Evolutionary conservation across 768 basidiomycete species (phyloP), one percentile per base, ranked within the genome.

Genomic region (Termitomyces sp.): DNA sequence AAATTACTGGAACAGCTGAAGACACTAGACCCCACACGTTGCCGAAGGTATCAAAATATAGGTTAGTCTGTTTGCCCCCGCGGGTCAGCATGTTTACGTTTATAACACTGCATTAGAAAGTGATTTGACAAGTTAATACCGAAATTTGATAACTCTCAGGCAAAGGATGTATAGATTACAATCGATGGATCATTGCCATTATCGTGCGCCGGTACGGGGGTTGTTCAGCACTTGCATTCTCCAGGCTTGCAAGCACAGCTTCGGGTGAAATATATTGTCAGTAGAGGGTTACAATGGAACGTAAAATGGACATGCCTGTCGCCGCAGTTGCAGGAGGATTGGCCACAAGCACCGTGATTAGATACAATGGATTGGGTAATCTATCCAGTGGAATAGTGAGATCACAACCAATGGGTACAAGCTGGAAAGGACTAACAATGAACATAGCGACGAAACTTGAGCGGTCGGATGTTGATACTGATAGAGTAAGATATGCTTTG

Each of bases 1-100:
- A 67, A 65, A n/a, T 63, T 84, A 60, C 77, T 96, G 56, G 70
- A 79, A 61, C 69, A 68, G 39, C 71, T 93, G 13, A 42, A 50
- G 31, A 41, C 12, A 3, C 18, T 64, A 7, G 95, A 98, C 74
- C 80, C 82, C 4, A 75, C 78, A 63, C 78, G 95, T 58, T 76
- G 72, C 57, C 75, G 74, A 55, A 79, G 94, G 66, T 97, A 98
- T 70, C 68, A 76, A 59, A 87, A 88, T 36, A 71, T 91, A 52
- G 76, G 88, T 83, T 58, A 67, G 82, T 57, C 12, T 44, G 11
- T 49, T 20, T 8, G 36, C 7, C 27, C 24, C 15, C 11, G 12
- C 18, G 16, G 4, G 3, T 30, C 31, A n/a, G 27, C 27, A 15
- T n/a, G 22, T 53, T 41, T n/a, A 52, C 15, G 20, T 30, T 33